Conservation (phyloP, 2,329 filamentous ascomycete genomes). For the Pyrenochaeta sp. region DNA sequence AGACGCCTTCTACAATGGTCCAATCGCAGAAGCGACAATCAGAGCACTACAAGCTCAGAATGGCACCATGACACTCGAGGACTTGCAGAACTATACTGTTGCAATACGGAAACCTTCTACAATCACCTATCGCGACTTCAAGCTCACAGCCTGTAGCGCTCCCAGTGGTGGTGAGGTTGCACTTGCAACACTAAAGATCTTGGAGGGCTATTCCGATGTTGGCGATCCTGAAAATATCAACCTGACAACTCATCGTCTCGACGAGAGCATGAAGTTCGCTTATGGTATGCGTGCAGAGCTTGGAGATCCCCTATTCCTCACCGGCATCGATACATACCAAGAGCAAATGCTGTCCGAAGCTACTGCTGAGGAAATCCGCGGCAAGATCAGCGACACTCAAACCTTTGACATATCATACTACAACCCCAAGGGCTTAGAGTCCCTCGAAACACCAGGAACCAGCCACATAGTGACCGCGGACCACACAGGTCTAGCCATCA, state of each 20-base stretch:
- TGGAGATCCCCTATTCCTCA: slow-evolving; percentile 81
- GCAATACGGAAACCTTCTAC: slow-evolving; percentile 67
- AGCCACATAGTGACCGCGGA: slow-evolving; percentile 78
- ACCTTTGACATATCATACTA: slow-evolving; percentile 80
- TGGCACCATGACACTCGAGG: slow-evolving; percentile 85
- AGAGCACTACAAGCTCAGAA: slow-evolving; percentile 70
- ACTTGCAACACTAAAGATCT: slow-evolving; percentile 78
- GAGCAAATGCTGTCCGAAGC: slow-evolving; percentile 68
- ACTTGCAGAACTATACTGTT: slow-evolving; percentile 77
- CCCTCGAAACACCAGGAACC: slow-evolving; percentile 75
- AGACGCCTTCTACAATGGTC: slow-evolving; percentile 76
- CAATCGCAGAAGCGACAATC: slow-evolving; percentile 77
- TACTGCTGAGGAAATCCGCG: slow-evolving; percentile 66
- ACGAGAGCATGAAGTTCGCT: slow-evolving; percentile 88
- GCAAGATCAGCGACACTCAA: slow-evolving; percentile 72
- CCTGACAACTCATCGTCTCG: slow-evolving; percentile 79
- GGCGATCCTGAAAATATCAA: slow-evolving; percentile 65
- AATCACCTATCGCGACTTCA: slow-evolving; percentile 68
- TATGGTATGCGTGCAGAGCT: slow-evolving; percentile 80
- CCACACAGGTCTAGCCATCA: slow-evolving; percentile 74
- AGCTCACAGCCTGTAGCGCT: slow-evolving; percentile 72
- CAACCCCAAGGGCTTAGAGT: slow-evolving; percentile 71
- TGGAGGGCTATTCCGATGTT: slow-evolving; percentile 77
- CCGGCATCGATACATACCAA: slow-evolving; percentile 69
- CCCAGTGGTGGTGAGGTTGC: slow-evolving; percentile 81